Percentiles rank a stretch among this genome's conserved stretches.
These are phyloP conservation scores for Phylloporus sp. DNA, from an alignment of 768 basidiomycete genomes.

Conservation along the genomic window DNA sequence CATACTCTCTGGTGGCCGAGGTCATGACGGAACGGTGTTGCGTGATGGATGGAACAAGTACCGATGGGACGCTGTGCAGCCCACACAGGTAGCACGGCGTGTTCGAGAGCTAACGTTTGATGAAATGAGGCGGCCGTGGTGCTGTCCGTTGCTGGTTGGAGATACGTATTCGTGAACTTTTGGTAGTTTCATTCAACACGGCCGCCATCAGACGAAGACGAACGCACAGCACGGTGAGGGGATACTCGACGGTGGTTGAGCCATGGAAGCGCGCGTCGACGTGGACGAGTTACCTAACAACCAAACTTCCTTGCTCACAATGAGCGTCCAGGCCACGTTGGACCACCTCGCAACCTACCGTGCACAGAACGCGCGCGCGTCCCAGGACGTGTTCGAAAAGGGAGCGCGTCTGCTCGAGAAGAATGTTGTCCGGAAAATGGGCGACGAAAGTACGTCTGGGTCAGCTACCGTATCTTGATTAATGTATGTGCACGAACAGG, in stretches of 20 bases:
- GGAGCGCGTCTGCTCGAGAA: slow-evolving; percentile 50
- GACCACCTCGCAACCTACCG: slow-evolving; percentile 54
- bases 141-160: not conserved
- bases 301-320: slow-evolving; percentile 18
- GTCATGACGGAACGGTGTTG: too few relatives aligned
- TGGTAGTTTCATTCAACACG: not conserved
- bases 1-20: too few relatives aligned
- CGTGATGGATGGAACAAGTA: too few relatives aligned
- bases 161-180: not conserved
- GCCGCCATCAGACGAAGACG: too few relatives aligned
- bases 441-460: slow-evolving; percentile 51
- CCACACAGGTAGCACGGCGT: too few relatives aligned
- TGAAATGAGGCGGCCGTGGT: not conserved
- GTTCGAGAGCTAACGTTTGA: not conserved
- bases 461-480: not conserved
- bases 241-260: too few relatives aligned
- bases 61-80: too few relatives aligned
- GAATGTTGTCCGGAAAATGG: slow-evolving; percentile 40
- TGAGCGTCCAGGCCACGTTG: slow-evolving; percentile 48
- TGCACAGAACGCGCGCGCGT: slow-evolving; percentile 45
- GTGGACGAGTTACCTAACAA: not conserved
- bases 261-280: too few relatives aligned
- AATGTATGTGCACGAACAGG: slow-evolving; percentile 40
- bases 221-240: too few relatives aligned
- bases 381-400: slow-evolving; percentile 56